phyloP scores from a whole-genome alignment of 306 rosid genomes.

The Hippophae gyantsensis region DNA sequence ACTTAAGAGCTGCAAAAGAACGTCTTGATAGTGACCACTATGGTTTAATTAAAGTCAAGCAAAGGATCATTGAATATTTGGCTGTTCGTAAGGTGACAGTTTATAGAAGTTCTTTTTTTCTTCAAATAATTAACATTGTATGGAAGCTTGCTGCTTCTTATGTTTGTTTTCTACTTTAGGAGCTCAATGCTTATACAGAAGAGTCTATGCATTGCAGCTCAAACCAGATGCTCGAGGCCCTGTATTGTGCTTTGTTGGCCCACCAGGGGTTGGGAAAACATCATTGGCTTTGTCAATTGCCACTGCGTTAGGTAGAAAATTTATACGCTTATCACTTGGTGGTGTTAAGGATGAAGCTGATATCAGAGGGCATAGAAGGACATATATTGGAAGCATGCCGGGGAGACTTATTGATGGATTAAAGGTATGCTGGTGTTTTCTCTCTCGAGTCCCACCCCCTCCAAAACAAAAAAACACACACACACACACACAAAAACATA shows the following conservation, averaged over 20 bases:
- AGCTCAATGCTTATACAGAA: constrained; percentile 25
- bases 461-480: neutral
- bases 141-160: constrained; percentile 1
- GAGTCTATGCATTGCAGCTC: constrained; percentile 43
- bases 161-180: constrained; percentile 14
- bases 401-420: constrained; percentile 95
- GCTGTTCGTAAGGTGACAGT: constrained; percentile 87
- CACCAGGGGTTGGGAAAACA: constrained; percentile 98
- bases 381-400: constrained; percentile 98
- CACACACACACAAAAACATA: neutral
- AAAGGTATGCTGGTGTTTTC: constrained; percentile 38
- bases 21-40: constrained; percentile 87
- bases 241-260: constrained; percentile 96
- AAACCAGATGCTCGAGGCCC: constrained; percentile 99
- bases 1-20: constrained; percentile 77
- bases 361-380: constrained; percentile 95
- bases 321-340: constrained; percentile 88
- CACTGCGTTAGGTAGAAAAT: constrained; percentile 80
- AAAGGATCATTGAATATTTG: constrained; percentile 87
- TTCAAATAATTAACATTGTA: no score
- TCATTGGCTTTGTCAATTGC: constrained; percentile 97
- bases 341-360: constrained; percentile 99
- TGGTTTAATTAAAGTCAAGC: constrained; percentile 88
- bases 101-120: neutral
- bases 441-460: neutral